A percentile compares a stretch with the other conserved stretches of the same genome.
Evolutionary conservation across 768 basidiomycete genomes (phyloP).

Genomic region (Serendipita sp.): DNA sequence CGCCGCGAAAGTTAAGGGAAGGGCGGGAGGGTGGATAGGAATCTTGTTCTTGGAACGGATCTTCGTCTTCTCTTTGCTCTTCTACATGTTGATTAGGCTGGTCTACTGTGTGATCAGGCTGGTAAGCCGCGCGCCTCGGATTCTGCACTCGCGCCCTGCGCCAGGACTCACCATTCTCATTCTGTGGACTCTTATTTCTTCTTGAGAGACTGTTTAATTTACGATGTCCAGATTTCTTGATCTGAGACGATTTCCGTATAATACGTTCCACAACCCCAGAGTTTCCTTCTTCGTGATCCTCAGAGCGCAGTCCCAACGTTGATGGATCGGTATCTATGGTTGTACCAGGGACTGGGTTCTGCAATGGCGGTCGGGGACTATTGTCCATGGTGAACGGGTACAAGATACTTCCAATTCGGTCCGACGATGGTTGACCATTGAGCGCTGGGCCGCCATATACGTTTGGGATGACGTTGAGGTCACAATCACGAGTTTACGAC

Average conservation of each 20-base stretch:
- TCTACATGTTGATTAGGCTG: constrained; percentile 15
- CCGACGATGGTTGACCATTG: neutral
- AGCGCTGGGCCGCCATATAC: neutral
- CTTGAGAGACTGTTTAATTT: constrained; percentile 18
- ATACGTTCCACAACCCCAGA: constrained; percentile 16
- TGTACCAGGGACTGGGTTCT: constrained; percentile 15
- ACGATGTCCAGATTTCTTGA: constrained; percentile 6
- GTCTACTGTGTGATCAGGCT: constrained; percentile 21
- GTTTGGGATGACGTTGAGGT: no score
- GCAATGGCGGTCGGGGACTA: constrained; percentile 12
- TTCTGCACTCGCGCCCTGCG: constrained; percentile 11
- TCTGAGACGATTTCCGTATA: constrained; percentile 5
- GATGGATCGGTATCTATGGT: constrained; percentile 14
- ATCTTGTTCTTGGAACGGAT: constrained; percentile 39
- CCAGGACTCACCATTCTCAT: constrained; percentile 30
- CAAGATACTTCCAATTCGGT: neutral
- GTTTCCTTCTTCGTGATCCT: constrained; percentile 14
- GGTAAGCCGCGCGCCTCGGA: constrained; percentile 19
- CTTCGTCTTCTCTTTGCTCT: constrained; percentile 33
- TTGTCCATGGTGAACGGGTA: neutral
- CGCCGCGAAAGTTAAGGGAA: constrained; percentile 39
- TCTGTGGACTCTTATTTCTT: constrained; percentile 17
- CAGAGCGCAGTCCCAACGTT: constrained; percentile 10
- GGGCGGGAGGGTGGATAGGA: constrained; percentile 24
- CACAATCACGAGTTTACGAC: neutral